Conservation (phyloP, 2,329 filamentous ascomycete species). For the Magnaporthiopsis incrustans region DNA sequence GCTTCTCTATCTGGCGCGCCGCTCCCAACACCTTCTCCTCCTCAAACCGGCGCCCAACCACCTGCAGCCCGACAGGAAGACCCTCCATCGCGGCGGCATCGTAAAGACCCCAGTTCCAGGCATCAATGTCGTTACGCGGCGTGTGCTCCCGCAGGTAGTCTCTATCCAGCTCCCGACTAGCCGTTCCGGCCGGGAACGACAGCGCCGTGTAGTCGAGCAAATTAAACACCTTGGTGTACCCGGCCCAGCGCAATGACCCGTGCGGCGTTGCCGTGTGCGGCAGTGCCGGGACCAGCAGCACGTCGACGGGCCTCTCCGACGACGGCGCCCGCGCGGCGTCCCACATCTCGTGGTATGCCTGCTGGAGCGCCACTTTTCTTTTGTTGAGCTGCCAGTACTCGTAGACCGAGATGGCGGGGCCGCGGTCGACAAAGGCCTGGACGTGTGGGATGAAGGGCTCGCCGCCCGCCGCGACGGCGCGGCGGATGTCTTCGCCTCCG, state of each 20-base stretch:
- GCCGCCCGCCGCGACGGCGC: constrained; percentile 43
- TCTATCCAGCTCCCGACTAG: constrained; percentile 39
- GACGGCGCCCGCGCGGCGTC: constrained; percentile 31
- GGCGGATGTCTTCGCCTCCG: constrained; percentile 53
- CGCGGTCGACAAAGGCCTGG: constrained; percentile 44
- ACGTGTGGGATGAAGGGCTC: constrained; percentile 55
- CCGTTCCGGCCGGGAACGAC: constrained; percentile 43
- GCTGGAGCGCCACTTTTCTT: constrained; percentile 43
- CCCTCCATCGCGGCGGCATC: constrained; percentile 78
- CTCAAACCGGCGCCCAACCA: constrained; percentile 70
- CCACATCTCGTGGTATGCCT: constrained; percentile 53
- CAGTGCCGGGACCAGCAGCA: constrained; percentile 50
- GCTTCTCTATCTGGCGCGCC: too few species aligned
- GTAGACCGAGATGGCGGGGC: constrained; percentile 48
- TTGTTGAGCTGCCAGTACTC: constrained; percentile 62
- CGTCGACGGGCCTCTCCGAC: constrained; percentile 41
- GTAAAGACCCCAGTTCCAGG: constrained; percentile 36
- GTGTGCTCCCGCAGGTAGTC: too few species aligned
- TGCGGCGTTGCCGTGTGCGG: constrained; percentile 49
- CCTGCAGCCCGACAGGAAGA: constrained; percentile 76
- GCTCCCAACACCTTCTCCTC: constrained; percentile 73
- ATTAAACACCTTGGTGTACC: constrained; percentile 57
- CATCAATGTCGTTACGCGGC: too few species aligned
- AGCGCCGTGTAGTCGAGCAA: constrained; percentile 53
- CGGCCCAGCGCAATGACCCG: constrained; percentile 33